Evolutionary conservation across 305 asterid species (phyloP).

Genomic region (Fraxinus paxiana): DNA sequence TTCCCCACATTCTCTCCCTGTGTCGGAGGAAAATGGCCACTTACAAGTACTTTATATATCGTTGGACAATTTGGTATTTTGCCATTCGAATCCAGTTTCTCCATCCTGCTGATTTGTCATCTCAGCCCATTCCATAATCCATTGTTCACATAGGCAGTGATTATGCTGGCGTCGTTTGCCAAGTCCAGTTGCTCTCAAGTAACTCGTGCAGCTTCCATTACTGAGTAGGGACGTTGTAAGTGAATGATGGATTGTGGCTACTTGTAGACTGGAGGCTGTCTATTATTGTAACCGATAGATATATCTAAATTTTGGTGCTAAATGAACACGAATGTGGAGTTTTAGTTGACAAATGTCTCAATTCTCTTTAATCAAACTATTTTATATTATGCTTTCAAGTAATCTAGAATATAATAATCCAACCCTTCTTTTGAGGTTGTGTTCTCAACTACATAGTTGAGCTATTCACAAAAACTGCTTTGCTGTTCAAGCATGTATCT

Average conservation of each 20-base stretch:
- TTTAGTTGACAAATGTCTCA: neutral
- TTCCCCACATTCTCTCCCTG: neutral
- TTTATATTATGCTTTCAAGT: neutral
- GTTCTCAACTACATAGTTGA: neutral
- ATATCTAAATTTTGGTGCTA: neutral
- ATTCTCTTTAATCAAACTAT: neutral
- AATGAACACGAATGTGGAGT: neutral
- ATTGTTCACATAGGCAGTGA: neutral
- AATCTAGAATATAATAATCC: neutral
- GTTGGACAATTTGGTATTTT: neutral
- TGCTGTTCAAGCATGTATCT: neutral
- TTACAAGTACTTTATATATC: neutral
- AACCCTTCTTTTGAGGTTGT: neutral
- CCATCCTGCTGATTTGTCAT: neutral
- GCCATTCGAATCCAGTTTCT: neutral
- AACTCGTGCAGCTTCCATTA: neutral
- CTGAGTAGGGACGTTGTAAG: neutral
- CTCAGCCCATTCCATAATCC: neutral
- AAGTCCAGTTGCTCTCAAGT: neutral
- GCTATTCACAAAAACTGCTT: neutral
- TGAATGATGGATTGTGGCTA: neutral
- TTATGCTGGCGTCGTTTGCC: neutral
- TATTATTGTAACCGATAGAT: neutral
- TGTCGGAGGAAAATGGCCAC: neutral
- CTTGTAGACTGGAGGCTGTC: neutral